A percentile compares a stretch with the other conserved stretches of the same genome.
These are phyloP conservation scores for Funneliformis mosseae DNA, from an alignment of 192 early-diverging fungal genomes.

Conservation along the genomic window DNA sequence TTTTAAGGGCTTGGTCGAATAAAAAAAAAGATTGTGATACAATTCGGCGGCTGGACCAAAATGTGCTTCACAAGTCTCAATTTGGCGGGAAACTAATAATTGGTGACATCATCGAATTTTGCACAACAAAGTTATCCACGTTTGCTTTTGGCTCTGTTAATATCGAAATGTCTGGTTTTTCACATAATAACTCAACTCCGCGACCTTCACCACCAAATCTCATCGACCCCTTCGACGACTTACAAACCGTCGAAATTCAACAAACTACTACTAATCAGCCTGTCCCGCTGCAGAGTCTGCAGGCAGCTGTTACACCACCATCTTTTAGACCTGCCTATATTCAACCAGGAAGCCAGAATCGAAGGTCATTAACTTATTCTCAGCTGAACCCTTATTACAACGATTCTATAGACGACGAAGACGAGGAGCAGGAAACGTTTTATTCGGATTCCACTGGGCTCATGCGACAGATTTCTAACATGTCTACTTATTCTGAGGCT, in stretches of 20 bases:
- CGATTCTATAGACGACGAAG: constrained; percentile 15
- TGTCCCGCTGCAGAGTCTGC: constrained; percentile 14
- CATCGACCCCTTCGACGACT: constrained; percentile 24
- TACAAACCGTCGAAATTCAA: constrained; percentile 9
- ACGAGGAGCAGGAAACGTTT: constrained; percentile 27
- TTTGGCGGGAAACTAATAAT: background rate
- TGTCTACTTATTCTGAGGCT: constrained; percentile 47
- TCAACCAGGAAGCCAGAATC: background rate
- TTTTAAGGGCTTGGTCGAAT: background rate
- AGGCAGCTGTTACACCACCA: constrained; percentile 26
- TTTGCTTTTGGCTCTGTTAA: constrained; percentile 2
- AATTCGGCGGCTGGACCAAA: background rate
- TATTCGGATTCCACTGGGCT: constrained; percentile 18
- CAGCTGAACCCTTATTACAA: constrained; percentile 26
- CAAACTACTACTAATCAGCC: background rate
- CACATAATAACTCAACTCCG: constrained; percentile 10
- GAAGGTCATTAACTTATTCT: background rate
- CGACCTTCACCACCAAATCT: background rate
- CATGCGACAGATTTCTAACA: constrained; percentile 36
- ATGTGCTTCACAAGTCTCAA: background rate
- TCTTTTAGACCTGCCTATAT: constrained; percentile 24
- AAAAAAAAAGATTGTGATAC: background rate
- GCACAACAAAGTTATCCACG: background rate
- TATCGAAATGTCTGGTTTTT: constrained; percentile 31
- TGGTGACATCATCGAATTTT: constrained; percentile 15